These are phyloP conservation scores for Puya raimondii DNA, from an alignment of 176 grass and related monocot genomes.

Conservation along the genomic window DNA sequence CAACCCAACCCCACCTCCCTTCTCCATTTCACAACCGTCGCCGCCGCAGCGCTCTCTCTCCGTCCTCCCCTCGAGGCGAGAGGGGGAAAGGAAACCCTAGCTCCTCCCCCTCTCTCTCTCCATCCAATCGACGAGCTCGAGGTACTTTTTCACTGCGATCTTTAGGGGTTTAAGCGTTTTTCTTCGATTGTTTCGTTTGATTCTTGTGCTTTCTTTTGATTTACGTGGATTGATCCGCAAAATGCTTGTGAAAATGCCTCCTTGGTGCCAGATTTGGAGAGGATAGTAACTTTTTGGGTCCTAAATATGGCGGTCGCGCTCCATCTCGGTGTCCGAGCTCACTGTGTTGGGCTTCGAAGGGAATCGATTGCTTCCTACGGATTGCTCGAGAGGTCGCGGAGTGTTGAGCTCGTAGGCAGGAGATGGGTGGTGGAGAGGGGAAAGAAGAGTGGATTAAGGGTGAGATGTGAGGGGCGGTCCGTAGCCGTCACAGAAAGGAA, in stretches of 20 bases:
- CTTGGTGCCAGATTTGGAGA: not conserved
- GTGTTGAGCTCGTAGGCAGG: not conserved
- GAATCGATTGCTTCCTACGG: not conserved
- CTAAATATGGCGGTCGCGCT: not conserved
- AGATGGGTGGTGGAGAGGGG: not conserved
- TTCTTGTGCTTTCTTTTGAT: not conserved
- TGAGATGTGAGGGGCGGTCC: not conserved
- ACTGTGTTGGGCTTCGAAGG: not conserved
- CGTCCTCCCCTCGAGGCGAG: not conserved
- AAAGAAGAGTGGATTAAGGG: not conserved
- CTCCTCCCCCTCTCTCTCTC: not conserved
- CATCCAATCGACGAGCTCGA: not conserved
- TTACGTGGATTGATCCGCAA: not conserved
- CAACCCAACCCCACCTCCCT: not conserved
- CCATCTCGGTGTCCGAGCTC: not conserved
- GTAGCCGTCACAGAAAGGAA: not conserved
- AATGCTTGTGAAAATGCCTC: not conserved
- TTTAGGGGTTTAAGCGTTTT: not conserved
- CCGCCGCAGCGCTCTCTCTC: not conserved
- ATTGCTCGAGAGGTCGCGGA: not conserved
- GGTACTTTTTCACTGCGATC: not conserved
- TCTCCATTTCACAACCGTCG: not conserved
- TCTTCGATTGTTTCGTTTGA: not conserved
- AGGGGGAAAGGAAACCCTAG: no score
- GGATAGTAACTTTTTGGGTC: no score